Base-by-base conservation (phyloP, 192 early-diverging fungal species). In the Coemansia furcata region DNA sequence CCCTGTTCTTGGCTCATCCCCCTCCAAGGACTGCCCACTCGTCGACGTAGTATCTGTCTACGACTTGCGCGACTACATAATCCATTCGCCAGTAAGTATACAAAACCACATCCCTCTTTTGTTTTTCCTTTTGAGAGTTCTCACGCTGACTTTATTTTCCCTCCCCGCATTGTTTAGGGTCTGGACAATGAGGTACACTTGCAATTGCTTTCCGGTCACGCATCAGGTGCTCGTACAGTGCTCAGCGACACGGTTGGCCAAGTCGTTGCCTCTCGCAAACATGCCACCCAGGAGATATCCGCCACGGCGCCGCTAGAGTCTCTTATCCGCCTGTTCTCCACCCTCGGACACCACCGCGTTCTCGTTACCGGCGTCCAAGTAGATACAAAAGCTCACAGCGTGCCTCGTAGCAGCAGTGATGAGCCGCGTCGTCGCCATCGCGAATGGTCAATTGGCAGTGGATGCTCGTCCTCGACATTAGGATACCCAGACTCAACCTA, bases 31-130 rank as follows among this genome's bases (percentile, higher is more conserved):
- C 36, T 35, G 26, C 15, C 30, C 62, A 43, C 77, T 77, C 12
- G 64, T 83, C 37, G 80, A 83, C 35, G 73, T 83, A n/a, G 58
- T 83, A 17, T 74, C 80, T 15, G 68, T 78, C 4, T 77, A 83
- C 60, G 80, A 83, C 43, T 62, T 83, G 23, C 52, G 80, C 15
- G 76, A 83, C 72, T 75, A 83, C 33, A 74, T 83, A 1, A 74
- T 69, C 15, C 65, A 68, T 38, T 60, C 77, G 10, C 38, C 52
- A 49, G 77, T 79, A 78, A 63, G 71, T 57, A 52, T 15, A 8
- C 11, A 38, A 66, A 50, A 14, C 36, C 8, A 15, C 42, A 3
- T 12, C 40, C 15, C 26, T 66, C 37, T n/a, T 50, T n/a, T 63
- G 1, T 15, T 49, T 49, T 29, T 50, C 4, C 44, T 2, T 33